phyloP scores from a whole-genome alignment of 805 yeast genomes.

The Cyberlindnera sargentensis region DNA sequence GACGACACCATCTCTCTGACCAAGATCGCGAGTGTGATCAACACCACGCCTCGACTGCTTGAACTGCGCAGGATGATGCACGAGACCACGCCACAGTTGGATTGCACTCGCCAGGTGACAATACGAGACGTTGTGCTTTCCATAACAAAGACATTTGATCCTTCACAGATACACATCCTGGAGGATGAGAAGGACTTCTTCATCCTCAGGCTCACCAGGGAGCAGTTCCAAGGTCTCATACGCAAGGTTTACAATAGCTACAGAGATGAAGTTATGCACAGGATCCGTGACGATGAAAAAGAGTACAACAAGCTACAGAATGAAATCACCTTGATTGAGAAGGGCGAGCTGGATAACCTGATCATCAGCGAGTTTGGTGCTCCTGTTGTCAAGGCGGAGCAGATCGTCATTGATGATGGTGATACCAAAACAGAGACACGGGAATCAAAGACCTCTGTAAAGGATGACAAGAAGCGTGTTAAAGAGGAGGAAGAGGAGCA shows the following conservation, averaged over 20 bases:
- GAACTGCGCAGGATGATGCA: constrained; percentile 8
- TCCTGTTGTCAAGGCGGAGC: not conserved
- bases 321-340: constrained; percentile 15
- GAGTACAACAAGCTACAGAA: constrained; percentile 6
- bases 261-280: constrained; percentile 2
- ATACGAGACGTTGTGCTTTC: constrained; percentile 20
- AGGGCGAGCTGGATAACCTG: constrained; percentile 16
- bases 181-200: constrained; percentile 20
- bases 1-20: constrained; percentile 18
- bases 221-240: constrained; percentile 15
- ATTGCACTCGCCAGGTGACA: constrained; percentile 5
- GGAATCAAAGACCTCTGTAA: not conserved
- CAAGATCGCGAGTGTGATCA: constrained; percentile 17
- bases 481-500: not conserved
- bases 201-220: constrained; percentile 15
- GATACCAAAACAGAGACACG: not conserved
- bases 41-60: constrained; percentile 14
- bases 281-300: constrained; percentile 12
- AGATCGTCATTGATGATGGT: not conserved
- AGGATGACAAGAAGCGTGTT: not conserved
- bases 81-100: constrained; percentile 3
- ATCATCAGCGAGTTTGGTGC: constrained; percentile 11
- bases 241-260: constrained; percentile 7
- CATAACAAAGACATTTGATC: constrained; percentile 18
- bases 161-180: constrained; percentile 18